Conservation (phyloP, 805 yeast genomes). For the Wickerhamomyces subpelliculosus region DNA sequence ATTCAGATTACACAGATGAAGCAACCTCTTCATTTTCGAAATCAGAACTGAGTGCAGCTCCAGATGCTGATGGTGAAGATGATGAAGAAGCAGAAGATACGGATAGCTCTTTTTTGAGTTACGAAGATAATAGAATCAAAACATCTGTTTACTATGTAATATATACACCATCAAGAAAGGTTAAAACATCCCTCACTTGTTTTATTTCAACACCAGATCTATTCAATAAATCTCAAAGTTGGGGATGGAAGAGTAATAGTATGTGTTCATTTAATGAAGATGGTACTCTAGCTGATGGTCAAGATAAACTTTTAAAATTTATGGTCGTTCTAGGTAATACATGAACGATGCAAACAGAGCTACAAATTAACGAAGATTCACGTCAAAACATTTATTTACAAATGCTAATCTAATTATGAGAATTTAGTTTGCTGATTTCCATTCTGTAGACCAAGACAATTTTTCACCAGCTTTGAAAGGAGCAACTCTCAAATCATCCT, state of each 20-base stretch:
- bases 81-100: slow-evolving; percentile 8
- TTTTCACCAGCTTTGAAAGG: slow-evolving; percentile 84
- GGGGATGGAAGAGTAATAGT: slow-evolving; percentile 57
- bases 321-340: slow-evolving; percentile 44
- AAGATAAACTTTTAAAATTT: slow-evolving; percentile 38
- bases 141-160: slow-evolving; percentile 47
- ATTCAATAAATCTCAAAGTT: slow-evolving; percentile 47
- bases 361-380: too few relatives aligned
- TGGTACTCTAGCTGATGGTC: slow-evolving; percentile 37
- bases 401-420: slow-evolving; percentile 1
- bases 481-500: slow-evolving; percentile 49
- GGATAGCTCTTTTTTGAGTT: slow-evolving; percentile 26
- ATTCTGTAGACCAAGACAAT: slow-evolving; percentile 66
- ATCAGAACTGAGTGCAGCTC: neutral
- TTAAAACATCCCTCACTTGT: slow-evolving; percentile 39
- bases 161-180: slow-evolving; percentile 44
- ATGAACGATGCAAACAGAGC: slow-evolving; percentile 9
- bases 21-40: neutral
- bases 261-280: slow-evolving; percentile 46
- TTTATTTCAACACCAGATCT: slow-evolving; percentile 49
- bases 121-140: slow-evolving; percentile 39
- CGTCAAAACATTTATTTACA: too few relatives aligned
- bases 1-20: neutral
- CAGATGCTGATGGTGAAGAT: slow-evolving; percentile 18
- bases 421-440: slow-evolving; percentile 34